Conservation (phyloP, 2,329 filamentous ascomycete genomes). For the Graphilbum sp. region DNA sequence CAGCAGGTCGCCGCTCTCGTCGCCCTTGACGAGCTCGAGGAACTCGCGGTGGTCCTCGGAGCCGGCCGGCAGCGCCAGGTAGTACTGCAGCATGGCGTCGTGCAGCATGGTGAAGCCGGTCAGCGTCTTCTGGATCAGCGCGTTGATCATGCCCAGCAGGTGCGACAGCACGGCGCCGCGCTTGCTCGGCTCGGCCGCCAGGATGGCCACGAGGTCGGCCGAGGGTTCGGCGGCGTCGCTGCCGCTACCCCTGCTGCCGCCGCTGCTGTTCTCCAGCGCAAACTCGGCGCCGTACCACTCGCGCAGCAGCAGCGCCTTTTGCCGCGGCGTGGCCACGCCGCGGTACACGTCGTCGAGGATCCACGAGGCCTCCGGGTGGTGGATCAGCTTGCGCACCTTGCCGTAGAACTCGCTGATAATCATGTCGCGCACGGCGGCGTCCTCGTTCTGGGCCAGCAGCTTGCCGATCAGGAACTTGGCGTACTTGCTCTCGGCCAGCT, state of each 20-base stretch:
- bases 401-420: constrained; percentile 94
- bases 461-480: constrained; percentile 97
- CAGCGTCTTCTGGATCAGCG: constrained; percentile 87
- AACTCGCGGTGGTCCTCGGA: constrained; percentile 77
- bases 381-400: constrained; percentile 80
- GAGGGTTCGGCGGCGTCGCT: constrained; percentile 29
- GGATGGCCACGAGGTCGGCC: constrained; percentile 57
- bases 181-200: constrained; percentile 70
- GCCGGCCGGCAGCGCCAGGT: constrained; percentile 59
- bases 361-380: constrained; percentile 93
- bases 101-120: constrained; percentile 96
- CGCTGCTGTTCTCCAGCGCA: constrained; percentile 40
- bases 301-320: constrained; percentile 69
- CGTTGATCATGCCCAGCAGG: constrained; percentile 74
- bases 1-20: constrained; percentile 75
- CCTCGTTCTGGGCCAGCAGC: constrained; percentile 69
- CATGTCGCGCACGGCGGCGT: constrained; percentile 69
- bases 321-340: constrained; percentile 66
- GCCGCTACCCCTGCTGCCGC: constrained; percentile 12
- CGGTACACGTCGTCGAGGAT: constrained; percentile 96
- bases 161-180: constrained; percentile 73
- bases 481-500: constrained; percentile 85
- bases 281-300: constrained; percentile 98
- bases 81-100: constrained; percentile 96
- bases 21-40: constrained; percentile 76